Conservation (phyloP, 106 monocot genomes). For the Dendrobium nobile region DNA sequence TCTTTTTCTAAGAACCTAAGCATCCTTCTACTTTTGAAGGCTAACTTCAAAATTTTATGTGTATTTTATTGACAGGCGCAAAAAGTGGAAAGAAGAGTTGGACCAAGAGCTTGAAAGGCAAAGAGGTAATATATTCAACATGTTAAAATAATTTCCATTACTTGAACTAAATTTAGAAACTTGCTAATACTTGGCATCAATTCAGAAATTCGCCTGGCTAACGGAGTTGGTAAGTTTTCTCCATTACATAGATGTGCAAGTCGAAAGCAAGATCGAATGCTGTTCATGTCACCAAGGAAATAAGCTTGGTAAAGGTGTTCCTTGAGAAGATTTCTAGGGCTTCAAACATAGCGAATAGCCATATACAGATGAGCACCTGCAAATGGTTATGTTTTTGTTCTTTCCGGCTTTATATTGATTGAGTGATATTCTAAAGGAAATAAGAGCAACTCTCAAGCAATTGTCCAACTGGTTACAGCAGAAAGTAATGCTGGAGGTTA, state of each 20-base stretch:
- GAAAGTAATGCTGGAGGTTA: neutral
- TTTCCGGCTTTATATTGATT: no score
- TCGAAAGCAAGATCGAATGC: slow-evolving; percentile 32
- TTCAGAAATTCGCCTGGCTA: slow-evolving; percentile 52
- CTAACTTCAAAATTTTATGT: neutral
- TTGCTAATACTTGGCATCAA: slow-evolving; percentile 1
- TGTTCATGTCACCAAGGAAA: slow-evolving; percentile 32
- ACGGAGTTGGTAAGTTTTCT: slow-evolving; percentile 32
- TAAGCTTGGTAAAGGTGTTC: neutral
- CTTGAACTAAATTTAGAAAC: neutral
- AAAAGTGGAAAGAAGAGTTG: slow-evolving; percentile 89
- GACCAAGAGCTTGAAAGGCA: slow-evolving; percentile 68
- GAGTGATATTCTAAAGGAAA: neutral
- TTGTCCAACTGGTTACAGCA: neutral
- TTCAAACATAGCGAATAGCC: neutral
- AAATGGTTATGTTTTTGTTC: neutral
- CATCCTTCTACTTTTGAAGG: no score
- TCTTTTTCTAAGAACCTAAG: neutral
- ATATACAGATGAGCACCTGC: neutral
- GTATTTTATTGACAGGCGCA: slow-evolving; percentile 37
- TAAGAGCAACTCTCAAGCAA: neutral
- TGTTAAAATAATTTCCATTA: neutral
- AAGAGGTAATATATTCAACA: slow-evolving; percentile 31
- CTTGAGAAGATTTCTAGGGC: neutral
- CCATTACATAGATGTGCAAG: slow-evolving; percentile 35